Conservation (phyloP, 2,329 filamentous ascomycete species). For the Aureobasidium sp. region DNA sequence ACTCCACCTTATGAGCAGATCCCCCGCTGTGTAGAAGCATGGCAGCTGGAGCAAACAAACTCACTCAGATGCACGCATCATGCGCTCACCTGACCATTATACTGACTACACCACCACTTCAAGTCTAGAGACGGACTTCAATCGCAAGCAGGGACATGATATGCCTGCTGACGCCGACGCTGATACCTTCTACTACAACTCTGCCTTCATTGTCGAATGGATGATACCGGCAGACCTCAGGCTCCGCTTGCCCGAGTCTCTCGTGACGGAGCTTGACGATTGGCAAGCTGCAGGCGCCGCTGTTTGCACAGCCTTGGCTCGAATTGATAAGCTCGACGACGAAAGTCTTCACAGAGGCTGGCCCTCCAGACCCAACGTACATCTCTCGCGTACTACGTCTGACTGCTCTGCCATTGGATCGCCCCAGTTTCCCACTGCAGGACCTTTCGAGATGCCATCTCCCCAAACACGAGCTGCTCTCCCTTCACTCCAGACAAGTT, state of each 20-base stretch:
- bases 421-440: neutral
- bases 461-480: neutral
- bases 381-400: conserved; percentile 11
- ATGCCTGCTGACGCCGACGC: conserved; percentile 13
- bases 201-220: conserved; percentile 31
- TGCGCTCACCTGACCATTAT: neutral
- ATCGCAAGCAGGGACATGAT: neutral
- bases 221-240: conserved; percentile 30
- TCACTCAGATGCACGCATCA: neutral
- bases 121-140: conserved; percentile 11
- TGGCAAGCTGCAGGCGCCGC: conserved; percentile 38
- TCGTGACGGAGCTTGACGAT: conserved; percentile 27
- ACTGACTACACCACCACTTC: neutral
- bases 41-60: neutral
- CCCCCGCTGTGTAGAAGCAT: neutral
- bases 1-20: neutral
- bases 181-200: conserved; percentile 28
- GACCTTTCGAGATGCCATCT: neutral
- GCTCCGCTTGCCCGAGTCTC: conserved; percentile 27
- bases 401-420: conserved; percentile 1
- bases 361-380: conserved; percentile 18
- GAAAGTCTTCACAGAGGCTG: conserved; percentile 26
- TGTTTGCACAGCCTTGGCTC: conserved; percentile 33
- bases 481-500: neutral
- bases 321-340: conserved; percentile 25